phyloP scores from a whole-genome alignment of 2,329 filamentous ascomycete species.

The Teratosphaeria viscida region DNA sequence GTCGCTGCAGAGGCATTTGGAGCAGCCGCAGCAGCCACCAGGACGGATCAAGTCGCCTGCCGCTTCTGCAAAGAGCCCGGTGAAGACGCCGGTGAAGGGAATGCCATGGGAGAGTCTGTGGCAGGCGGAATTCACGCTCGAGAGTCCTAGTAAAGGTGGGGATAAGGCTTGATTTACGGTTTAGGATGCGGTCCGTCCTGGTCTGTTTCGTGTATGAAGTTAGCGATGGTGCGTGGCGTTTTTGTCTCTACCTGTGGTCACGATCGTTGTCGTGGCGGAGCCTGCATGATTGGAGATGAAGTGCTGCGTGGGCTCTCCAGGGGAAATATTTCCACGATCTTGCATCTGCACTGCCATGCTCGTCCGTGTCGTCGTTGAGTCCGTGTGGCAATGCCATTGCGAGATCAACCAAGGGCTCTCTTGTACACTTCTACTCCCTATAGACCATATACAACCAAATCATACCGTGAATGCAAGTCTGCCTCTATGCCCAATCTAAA shows the following conservation, averaged over 20 bases:
- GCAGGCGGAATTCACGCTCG: constrained; percentile 21
- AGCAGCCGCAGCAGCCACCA: constrained; percentile 3
- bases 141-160: constrained; percentile 21
- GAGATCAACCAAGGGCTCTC: not conserved
- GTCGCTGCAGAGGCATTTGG: constrained; percentile 22
- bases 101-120: constrained; percentile 22
- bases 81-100: constrained; percentile 11
- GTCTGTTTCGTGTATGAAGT: not conserved
- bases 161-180: not conserved
- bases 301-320: not conserved
- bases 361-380: not conserved
- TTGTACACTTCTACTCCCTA: not conserved
- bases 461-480: not conserved
- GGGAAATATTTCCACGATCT: not conserved
- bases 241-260: not conserved
- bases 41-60: not conserved
- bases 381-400: not conserved
- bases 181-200: not conserved
- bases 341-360: not conserved
- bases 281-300: not conserved
- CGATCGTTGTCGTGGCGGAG: not conserved
- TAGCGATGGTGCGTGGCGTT: not conserved
- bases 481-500: not conserved
- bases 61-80: constrained; percentile 7
- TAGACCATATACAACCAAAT: not conserved